Conservation (phyloP, 257 asterid genomes). For the Phtheirospermum japonicum region DNA sequence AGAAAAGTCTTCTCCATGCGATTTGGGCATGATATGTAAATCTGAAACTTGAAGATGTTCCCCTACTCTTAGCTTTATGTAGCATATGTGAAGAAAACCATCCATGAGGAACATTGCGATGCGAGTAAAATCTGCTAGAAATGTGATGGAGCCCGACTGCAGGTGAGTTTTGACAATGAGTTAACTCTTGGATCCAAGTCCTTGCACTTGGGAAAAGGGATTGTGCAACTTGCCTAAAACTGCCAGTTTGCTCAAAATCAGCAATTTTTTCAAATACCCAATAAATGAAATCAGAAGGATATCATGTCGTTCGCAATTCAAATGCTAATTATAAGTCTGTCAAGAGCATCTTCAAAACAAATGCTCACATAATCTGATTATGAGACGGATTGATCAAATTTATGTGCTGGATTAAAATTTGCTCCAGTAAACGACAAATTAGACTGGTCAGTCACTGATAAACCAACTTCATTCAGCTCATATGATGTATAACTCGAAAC, state of each 20-base stretch:
- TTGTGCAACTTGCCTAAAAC: conserved; percentile 47
- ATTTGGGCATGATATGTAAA: conserved; percentile 53
- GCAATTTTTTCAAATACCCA: conserved; percentile 27
- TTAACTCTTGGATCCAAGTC: conserved; percentile 34
- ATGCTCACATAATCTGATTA: background rate
- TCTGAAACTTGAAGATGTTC: conserved; percentile 32
- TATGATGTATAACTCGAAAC: background rate
- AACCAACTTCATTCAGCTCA: conserved; percentile 23
- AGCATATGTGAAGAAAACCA: conserved; percentile 40
- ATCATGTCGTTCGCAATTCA: conserved; percentile 16
- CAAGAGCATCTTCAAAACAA: conserved; percentile 14
- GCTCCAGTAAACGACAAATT: conserved; percentile 3
- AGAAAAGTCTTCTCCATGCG: conserved; percentile 58
- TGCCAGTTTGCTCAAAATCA: conserved; percentile 42
- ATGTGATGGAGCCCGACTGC: conserved; percentile 35
- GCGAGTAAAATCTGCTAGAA: conserved; percentile 36
- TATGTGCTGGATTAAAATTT: no score
- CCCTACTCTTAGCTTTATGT: conserved; percentile 38
- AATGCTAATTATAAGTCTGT: background rate
- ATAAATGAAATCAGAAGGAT: no score
- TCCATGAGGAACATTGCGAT: conserved; percentile 34
- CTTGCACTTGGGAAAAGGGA: conserved; percentile 37
- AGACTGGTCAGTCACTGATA: background rate
- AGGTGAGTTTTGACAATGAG: conserved; percentile 27
- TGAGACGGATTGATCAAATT: background rate